Conservation (phyloP, 2,329 filamentous ascomycete genomes). For the Alternaria panax region DNA sequence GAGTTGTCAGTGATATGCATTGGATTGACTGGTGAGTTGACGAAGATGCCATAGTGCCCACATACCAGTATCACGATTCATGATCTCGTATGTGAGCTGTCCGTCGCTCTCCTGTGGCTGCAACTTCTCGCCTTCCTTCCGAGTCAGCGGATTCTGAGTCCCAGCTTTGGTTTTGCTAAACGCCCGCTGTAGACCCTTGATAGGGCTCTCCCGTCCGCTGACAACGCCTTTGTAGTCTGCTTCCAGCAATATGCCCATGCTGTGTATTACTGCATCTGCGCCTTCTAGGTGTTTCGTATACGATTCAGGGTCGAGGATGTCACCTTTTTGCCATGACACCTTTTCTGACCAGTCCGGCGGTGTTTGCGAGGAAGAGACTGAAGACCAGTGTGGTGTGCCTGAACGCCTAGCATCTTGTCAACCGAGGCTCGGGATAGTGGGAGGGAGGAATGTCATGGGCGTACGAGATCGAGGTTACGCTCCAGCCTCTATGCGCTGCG, state of each 20-base stretch:
- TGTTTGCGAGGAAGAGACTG: conserved; percentile 73
- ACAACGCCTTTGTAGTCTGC: conserved; percentile 96
- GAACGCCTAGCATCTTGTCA: conserved; percentile 70
- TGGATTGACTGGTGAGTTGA: too few relatives aligned
- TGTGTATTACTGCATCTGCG: conserved; percentile 88
- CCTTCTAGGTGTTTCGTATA: conserved; percentile 79
- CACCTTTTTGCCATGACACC: conserved; percentile 86
- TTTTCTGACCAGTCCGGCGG: conserved; percentile 82
- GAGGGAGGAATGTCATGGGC: conserved; percentile 1
- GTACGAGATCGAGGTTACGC: conserved; percentile 91
- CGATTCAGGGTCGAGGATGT: conserved; percentile 82
- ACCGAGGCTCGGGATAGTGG: conserved; percentile 3
- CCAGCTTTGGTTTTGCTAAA: conserved; percentile 72
- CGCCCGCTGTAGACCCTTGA: conserved; percentile 77
- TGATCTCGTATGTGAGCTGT: conserved; percentile 92
- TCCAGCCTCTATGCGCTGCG: conserved; percentile 84
- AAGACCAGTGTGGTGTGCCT: conserved; percentile 84
- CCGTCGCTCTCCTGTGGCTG: conserved; percentile 71
- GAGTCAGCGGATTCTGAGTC: conserved; percentile 74
- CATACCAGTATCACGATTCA: conserved; percentile 83
- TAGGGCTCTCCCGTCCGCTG: conserved; percentile 80
- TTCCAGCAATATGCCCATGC: conserved; percentile 94
- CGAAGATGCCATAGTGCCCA: background rate
- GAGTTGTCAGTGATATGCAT: background rate
- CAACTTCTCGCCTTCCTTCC: conserved; percentile 64